Base-by-base conservation (phyloP, 805 yeast genomes). In the Candida broadrunensis region DNA sequence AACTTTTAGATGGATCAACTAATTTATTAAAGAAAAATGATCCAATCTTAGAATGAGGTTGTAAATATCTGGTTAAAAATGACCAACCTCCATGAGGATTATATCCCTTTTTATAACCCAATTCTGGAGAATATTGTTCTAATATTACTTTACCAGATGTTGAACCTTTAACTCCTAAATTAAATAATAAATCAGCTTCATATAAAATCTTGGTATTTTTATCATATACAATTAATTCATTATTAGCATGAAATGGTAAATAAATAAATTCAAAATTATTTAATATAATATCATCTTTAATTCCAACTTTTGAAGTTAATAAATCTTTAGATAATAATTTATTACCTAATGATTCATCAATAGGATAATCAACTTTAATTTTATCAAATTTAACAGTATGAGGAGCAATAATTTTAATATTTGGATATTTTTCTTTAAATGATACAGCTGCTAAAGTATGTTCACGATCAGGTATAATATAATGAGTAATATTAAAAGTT, bases 371-470 rank as follows among this genome's bases (percentile, higher is more conserved):
- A 21, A 78, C 56, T 2, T 63, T 60, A 9, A 71, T 60, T 3
- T 47, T 36, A 2, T 50, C 54, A 29, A 60, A 60, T 11, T 51
- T 48, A 5, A 56, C 56, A 17, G 56, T 69, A 29, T 70, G 78
- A 61, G 77, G 70, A 5, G 82, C 86, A 44, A 83, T 69, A 20
- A 83, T 56, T 50, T 75, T 72, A 36, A 78, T 58, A 2, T 65
- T 51, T 3, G 87, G 85, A 54, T 63, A 72, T 39, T 61, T 57
- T 15, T 67, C 63, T 52, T 76, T 73, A 60, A 81, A 75, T 12
- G 75, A 72, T 19, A 58, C 52, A 11, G 81, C 77, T 2, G 83
- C 85, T 77, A 83, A 61, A 1, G 85, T 79, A 52, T 83, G 89
- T 47, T 80, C 85, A 24, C 47, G 52, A 51, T 83, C 86, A 2